Evolutionary conservation across 2,329 filamentous ascomycete species (phyloP).

Genomic region (Fusarium torreyae): DNA sequence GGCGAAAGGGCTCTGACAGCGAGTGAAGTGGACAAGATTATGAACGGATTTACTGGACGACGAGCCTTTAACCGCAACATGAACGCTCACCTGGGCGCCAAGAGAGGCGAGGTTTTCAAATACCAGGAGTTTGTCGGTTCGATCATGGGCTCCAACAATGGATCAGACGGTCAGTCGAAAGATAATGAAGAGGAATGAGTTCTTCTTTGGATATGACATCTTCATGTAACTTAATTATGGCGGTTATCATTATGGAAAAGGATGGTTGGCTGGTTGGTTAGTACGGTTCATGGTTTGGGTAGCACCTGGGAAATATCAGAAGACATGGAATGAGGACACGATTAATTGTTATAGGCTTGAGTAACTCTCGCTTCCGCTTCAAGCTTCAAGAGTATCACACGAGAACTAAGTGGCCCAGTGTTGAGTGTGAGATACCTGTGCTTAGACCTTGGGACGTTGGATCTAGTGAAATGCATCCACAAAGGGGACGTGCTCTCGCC

Average conservation of each 20-base stretch:
- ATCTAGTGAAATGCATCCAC: too few species aligned
- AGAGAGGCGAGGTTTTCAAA: slow-evolving; percentile 89
- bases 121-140: slow-evolving; percentile 93
- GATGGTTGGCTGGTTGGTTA: slow-evolving; percentile 12
- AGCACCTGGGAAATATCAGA: slow-evolving; percentile 28
- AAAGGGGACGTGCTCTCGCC: too few species aligned
- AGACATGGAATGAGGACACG: slow-evolving; percentile 36
- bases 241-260: slow-evolving; percentile 29
- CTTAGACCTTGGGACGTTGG: too few species aligned
- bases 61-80: slow-evolving; percentile 82
- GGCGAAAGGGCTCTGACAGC: slow-evolving; percentile 76
- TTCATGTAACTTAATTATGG: slow-evolving; percentile 14
- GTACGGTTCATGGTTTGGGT: slow-evolving; percentile 27
- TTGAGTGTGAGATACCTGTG: neutral
- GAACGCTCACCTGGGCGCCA: slow-evolving; percentile 66
- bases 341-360: slow-evolving; percentile 10
- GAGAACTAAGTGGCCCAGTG: neutral
- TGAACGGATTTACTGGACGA: slow-evolving; percentile 87
- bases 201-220: neutral
- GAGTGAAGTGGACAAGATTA: slow-evolving; percentile 86
- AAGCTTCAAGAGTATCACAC: neutral
- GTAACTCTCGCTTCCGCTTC: neutral
- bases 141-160: slow-evolving; percentile 69
- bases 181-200: slow-evolving; percentile 48
- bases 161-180: slow-evolving; percentile 53